Percentiles rank a stretch among this genome's conserved stretches.
Conservation (phyloP, 2,329 filamentous ascomycete genomes). For the Thelonectria olida region DNA sequence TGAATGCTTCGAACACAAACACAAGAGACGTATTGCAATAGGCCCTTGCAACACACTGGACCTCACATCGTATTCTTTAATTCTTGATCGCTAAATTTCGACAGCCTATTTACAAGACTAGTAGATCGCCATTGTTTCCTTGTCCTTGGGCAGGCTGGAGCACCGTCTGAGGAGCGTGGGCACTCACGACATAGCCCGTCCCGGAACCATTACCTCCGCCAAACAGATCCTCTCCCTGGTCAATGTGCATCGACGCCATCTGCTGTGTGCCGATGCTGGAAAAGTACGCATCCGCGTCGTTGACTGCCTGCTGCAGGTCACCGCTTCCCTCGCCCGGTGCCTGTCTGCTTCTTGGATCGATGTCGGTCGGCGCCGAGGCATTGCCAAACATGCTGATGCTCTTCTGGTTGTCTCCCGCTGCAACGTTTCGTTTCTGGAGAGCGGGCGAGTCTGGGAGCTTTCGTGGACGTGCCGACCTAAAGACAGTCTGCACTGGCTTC, state of each 20-base stretch:
- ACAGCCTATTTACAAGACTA: slow-evolving; percentile 63
- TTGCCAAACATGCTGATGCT: slow-evolving; percentile 66
- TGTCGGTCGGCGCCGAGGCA: slow-evolving; percentile 60
- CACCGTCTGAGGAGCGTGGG: slow-evolving; percentile 80
- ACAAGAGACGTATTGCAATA: too few species aligned
- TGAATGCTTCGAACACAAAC: too few species aligned
- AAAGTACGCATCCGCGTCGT: slow-evolving; percentile 91
- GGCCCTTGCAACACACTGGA: too few species aligned
- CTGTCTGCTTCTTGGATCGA: slow-evolving; percentile 54
- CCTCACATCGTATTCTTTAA: slow-evolving; percentile 17
- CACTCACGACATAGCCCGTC: slow-evolving; percentile 78
- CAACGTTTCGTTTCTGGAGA: slow-evolving; percentile 76
- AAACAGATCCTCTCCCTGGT: slow-evolving; percentile 69
- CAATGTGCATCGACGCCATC: slow-evolving; percentile 77
- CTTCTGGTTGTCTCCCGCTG: slow-evolving; percentile 66
- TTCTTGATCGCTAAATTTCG: slow-evolving; percentile 29
- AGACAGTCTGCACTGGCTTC: slow-evolving; percentile 97
- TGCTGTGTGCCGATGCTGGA: slow-evolving; percentile 77
- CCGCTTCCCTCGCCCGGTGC: slow-evolving; percentile 43
- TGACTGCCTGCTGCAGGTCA: slow-evolving; percentile 76
- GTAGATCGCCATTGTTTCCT: slow-evolving; percentile 75
- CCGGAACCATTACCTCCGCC: slow-evolving; percentile 65
- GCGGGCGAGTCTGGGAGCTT: slow-evolving; percentile 85
- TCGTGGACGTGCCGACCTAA: slow-evolving; percentile 85
- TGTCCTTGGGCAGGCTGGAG: slow-evolving; percentile 74